Percentiles rank a stretch among this genome's conserved stretches.
phyloP scores from a whole-genome alignment of 139 green algal species.

The Monoraphidium neglectum region DNA sequence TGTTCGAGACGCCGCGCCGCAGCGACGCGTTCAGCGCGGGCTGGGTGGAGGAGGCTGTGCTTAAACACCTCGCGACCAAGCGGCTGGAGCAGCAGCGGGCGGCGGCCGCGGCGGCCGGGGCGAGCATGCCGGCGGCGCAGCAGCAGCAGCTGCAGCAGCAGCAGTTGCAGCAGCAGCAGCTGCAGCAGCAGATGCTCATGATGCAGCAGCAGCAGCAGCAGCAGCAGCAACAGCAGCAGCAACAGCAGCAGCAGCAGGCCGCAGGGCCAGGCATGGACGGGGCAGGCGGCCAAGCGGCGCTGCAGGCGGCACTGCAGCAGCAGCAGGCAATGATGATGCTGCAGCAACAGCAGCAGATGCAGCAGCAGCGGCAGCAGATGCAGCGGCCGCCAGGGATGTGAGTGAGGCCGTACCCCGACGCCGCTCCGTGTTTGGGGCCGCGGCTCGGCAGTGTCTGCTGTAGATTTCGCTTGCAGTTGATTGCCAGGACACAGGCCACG shows the following conservation, averaged over 20 bases:
- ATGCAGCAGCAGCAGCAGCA: not conserved
- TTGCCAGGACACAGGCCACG: no score
- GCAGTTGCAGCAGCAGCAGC: no score
- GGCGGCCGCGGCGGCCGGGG: no score
- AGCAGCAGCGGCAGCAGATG: not conserved
- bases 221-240: not conserved
- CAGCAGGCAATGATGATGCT: not conserved
- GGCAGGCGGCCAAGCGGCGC: no score
- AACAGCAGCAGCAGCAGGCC: not conserved
- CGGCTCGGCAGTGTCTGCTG: no score
- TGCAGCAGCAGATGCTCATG: not conserved
- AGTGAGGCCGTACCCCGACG: no score
- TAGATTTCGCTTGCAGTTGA: no score
- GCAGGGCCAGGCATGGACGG: no score
- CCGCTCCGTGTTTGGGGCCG: no score
- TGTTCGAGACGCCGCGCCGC: constrained; percentile 35
- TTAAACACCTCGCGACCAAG: constrained; percentile 65
- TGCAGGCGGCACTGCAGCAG: not conserved
- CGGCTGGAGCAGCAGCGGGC: not conserved
- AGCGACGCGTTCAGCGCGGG: constrained; percentile 58
- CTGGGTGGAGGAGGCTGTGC: constrained; percentile 81
- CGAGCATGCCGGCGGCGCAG: no score
- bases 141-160: no score
- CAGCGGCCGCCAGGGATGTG: not conserved
- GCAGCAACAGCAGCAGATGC: not conserved